Evolutionary conservation across 2,329 filamentous ascomycete genomes (phyloP).

Genomic region (Pestalotiopsis sp.): DNA sequence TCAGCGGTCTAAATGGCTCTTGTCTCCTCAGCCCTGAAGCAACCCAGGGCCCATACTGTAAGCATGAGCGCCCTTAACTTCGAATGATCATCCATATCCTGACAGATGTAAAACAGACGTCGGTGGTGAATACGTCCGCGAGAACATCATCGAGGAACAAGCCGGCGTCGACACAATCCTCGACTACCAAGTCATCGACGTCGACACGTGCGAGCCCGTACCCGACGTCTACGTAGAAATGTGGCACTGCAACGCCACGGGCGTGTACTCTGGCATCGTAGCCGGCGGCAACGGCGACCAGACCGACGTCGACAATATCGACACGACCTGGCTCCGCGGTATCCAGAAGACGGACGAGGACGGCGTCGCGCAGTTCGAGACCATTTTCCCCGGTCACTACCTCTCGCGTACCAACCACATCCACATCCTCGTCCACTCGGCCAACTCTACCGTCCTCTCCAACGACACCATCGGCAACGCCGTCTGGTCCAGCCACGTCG

Average conservation of each 20-base stretch:
- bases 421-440: slow-evolving; percentile 47
- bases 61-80: slow-evolving; percentile 5
- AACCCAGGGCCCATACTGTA: slow-evolving; percentile 56
- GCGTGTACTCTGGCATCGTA: slow-evolving; percentile 49
- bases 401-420: slow-evolving; percentile 47
- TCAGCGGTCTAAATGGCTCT: slow-evolving; percentile 42
- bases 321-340: slow-evolving; percentile 44
- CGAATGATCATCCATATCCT: neutral
- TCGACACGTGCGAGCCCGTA: slow-evolving; percentile 54
- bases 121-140: slow-evolving; percentile 50
- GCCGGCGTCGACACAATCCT: slow-evolving; percentile 49
- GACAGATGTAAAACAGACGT: slow-evolving; percentile 36
- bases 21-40: slow-evolving; percentile 55
- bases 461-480: slow-evolving; percentile 53
- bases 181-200: slow-evolving; percentile 57
- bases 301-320: slow-evolving; percentile 37
- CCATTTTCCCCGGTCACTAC: slow-evolving; percentile 48
- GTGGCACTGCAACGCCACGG: slow-evolving; percentile 50
- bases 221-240: slow-evolving; percentile 52
- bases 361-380: slow-evolving; percentile 43
- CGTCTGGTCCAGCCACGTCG: slow-evolving; percentile 56
- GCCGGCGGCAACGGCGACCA: slow-evolving; percentile 43
- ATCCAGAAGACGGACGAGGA: slow-evolving; percentile 42
- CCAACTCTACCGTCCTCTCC: slow-evolving; percentile 34
- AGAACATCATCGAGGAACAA: slow-evolving; percentile 49